Evolutionary conservation across 1,284 basidiomycete species (phyloP), one percentile per base, ranked within the genome.

Genomic region (Cutaneotrichosporon sp.): DNA sequence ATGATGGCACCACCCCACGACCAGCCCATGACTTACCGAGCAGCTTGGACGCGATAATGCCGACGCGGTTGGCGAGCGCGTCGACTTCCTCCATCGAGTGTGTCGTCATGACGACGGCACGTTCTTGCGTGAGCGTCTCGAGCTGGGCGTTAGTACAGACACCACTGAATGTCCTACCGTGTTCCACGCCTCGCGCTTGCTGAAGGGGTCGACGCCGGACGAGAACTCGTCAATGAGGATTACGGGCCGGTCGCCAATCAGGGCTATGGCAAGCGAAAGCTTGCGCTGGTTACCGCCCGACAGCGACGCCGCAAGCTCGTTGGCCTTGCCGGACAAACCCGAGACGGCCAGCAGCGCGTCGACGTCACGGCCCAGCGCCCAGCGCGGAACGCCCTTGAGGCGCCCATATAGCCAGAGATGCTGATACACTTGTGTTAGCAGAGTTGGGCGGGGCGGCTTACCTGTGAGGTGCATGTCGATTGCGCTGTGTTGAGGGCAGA

Each of bases 61-160:
- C 85, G 23, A 87, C 86, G 63, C 83, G 82, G 60, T 79, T 83
- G 0, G 86, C 84, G 2, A 88, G 77, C 1, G 85, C 84, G 8
- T 86, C 85, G 1, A 86, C 87, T 69, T 89, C 87, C 70, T 88
- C 87, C 86, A 88, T 88, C 0, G 84, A 86, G 70, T 88, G 87
- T 81, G 70, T 70, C 13, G 73, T 73, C 54, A 73, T 64, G 37
- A 76, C 66, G 13, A 73, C 74, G 0, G 67, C 66, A 12, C 67
- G 55, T 8, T 69, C 65, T 38, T 61, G 52, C 12, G 66, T 68
- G 34, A 2, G 83, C 80, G 67, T 86, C 84, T 45, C 84, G 82
- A 34, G 79, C 76, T 1, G 23, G 42, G 22, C n/a, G 47, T 57
- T 14, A 58, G 15, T 18, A 18, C 17, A 22, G 13, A 8, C 22